Conservation (phyloP, 768 basidiomycete species). For the Pleurotus tuber-regium region DNA sequence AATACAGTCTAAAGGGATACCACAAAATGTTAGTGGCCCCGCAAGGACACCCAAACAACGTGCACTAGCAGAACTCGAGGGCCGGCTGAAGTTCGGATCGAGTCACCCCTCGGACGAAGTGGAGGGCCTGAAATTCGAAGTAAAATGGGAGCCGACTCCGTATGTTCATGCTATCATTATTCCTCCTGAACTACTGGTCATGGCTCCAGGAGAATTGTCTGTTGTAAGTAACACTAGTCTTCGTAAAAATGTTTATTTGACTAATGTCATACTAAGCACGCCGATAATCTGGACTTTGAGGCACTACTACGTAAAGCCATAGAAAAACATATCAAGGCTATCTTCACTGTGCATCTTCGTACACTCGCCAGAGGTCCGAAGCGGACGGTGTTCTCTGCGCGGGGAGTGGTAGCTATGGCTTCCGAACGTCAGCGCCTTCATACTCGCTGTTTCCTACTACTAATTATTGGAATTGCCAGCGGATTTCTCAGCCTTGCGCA, state of each 20-base stretch:
- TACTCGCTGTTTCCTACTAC: not conserved
- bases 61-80: constrained; percentile 60
- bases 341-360: constrained; percentile 54
- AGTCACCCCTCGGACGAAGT: constrained; percentile 69
- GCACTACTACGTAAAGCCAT: constrained; percentile 61
- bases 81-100: constrained; percentile 55
- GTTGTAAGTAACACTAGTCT: constrained; percentile 48
- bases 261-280: constrained; percentile 40
- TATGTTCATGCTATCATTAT: constrained; percentile 63
- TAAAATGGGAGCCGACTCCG: constrained; percentile 74
- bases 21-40: constrained; percentile 40
- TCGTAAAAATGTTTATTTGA: not conserved
- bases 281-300: constrained; percentile 74
- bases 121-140: constrained; percentile 64
- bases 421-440: constrained; percentile 46
- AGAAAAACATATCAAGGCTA: constrained; percentile 59
- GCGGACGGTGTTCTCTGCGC: constrained; percentile 57
- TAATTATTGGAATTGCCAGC: constrained; percentile 4
- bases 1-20: constrained; percentile 43
- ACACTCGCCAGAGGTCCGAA: constrained; percentile 51
- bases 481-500: constrained; percentile 60
- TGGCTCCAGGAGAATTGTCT: constrained; percentile 39
- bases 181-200: constrained; percentile 41
- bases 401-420: constrained; percentile 55
- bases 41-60: constrained; percentile 53